Base-by-base conservation (phyloP, 169 alveolate genomes). In the Babesia gibsoni region DNA sequence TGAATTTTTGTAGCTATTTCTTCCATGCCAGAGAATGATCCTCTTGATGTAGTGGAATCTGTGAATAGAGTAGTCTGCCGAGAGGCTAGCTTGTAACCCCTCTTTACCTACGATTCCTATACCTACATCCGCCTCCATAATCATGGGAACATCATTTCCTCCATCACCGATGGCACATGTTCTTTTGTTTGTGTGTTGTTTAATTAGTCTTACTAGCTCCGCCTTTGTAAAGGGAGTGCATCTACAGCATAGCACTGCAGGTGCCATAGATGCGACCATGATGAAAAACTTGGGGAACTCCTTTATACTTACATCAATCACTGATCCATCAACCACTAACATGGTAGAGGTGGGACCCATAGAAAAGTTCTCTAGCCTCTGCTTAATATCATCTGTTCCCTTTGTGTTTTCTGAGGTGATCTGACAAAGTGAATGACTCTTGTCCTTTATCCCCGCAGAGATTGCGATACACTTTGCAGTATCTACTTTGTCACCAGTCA, bases 141-240 rank as follows among this genome's bases (percentile, higher is more conserved):
- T 96, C 99, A 97, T 97, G 33, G 99, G 98, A 20, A 98, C 99
- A 80, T 98, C 99, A 77, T 98, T 98, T n/a, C 99, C 99, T 5
- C 99, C 99, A 85, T 98, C 99, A 12, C 99, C 99, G 43, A 98
- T 95, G 1, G 98, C 95, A 30, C 96, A 91, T 0, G 96, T 93
- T 65, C 98, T 88, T 57, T 90, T 81, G 23, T 87, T 73, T 29
- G 75, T 69, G 68, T 58, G 61, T 36, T 72, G 72, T 69, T 90
- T 88, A 29, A 91, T 74, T 22, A 78, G 73, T n/a, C 92, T 79
- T 25, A 95, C 98, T 2, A 98, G 94, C 35, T 93, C 94, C 10
- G 98, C 95, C 90, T 98, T 98, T 79, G 95, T 95, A n/a, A 98
- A 95, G 12, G 99, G 99, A 22, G 99, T 94, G 75, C 99, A 97